These are phyloP conservation scores for Dryas alaskensis DNA, from an alignment of 306 rosid genomes.

Conservation along the genomic window DNA sequence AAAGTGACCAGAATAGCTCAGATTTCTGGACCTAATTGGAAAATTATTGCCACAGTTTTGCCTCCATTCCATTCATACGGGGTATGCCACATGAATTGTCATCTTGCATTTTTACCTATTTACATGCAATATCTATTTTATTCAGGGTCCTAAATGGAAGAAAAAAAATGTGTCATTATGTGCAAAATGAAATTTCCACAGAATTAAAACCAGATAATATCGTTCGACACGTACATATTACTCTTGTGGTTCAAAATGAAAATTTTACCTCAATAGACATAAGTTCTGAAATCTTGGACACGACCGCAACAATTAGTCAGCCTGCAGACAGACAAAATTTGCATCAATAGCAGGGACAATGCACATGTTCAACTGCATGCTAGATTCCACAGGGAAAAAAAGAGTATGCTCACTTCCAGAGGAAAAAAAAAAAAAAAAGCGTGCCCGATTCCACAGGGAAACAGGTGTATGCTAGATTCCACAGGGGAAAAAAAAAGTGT, in stretches of 20 bases:
- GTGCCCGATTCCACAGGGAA: too few relatives aligned
- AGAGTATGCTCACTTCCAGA: too few relatives aligned
- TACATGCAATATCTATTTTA: background rate
- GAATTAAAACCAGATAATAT: background rate
- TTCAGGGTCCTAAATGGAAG: background rate
- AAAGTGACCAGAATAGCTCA: background rate
- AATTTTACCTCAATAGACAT: slow-evolving; percentile 53
- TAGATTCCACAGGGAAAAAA: slow-evolving; percentile 7
- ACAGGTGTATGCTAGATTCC: too few relatives aligned
- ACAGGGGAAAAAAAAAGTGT: too few relatives aligned
- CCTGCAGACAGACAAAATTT: slow-evolving; percentile 51
- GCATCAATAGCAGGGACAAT: slow-evolving; percentile 24
- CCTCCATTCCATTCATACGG: background rate
- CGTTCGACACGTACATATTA: background rate
- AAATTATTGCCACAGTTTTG: background rate
- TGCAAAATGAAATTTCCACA: background rate
- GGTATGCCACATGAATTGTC: background rate
- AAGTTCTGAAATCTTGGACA: slow-evolving; percentile 33
- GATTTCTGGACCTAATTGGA: background rate
- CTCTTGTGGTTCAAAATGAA: slow-evolving; percentile 5
- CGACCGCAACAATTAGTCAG: slow-evolving; percentile 42
- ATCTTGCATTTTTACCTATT: background rate
- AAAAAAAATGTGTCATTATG: background rate
- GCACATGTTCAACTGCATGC: slow-evolving; percentile 8
- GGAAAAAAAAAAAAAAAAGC: background rate